Percentiles rank a stretch among this genome's conserved stretches.
Conservation (phyloP, 78 protist species). For the Dictyostelium brefeldianum region DNA sequence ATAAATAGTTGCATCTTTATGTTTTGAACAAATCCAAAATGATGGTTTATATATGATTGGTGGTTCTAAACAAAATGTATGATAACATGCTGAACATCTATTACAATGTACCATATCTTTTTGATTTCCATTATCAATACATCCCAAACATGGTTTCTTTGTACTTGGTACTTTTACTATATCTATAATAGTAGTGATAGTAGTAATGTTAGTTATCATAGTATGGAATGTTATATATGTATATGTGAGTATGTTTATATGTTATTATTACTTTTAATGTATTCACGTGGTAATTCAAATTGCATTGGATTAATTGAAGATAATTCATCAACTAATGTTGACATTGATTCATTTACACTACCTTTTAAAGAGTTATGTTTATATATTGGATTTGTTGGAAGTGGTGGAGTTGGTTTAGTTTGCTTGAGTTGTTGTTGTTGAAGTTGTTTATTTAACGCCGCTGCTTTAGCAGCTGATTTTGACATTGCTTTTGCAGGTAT, state of each 20-base stretch:
- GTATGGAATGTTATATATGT: too few species aligned
- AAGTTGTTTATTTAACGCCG: neutral
- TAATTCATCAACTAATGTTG: constrained; percentile 10
- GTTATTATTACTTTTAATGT: neutral
- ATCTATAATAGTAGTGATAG: neutral
- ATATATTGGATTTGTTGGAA: neutral
- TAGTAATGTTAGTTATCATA: too few species aligned
- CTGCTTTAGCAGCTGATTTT: too few species aligned
- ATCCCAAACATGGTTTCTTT: neutral
- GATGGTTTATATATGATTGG: constrained; percentile 23
- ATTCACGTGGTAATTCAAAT: constrained; percentile 31
- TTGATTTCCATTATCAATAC: neutral
- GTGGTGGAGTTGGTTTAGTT: neutral
- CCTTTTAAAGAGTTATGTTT: neutral
- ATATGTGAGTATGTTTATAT: too few species aligned
- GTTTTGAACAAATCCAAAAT: constrained; percentile 37
- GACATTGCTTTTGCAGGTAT: neutral
- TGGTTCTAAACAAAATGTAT: constrained; percentile 60
- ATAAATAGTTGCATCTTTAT: neutral
- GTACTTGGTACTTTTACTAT: neutral
- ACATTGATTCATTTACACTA: neutral
- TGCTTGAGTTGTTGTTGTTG: neutral
- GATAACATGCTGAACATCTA: constrained; percentile 22
- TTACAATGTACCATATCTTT: constrained; percentile 1
- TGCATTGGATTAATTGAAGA: constrained; percentile 22